These are phyloP conservation scores for Cordyceps cicadae DNA, from an alignment of 2,329 filamentous ascomycete species.

Conservation along the genomic window DNA sequence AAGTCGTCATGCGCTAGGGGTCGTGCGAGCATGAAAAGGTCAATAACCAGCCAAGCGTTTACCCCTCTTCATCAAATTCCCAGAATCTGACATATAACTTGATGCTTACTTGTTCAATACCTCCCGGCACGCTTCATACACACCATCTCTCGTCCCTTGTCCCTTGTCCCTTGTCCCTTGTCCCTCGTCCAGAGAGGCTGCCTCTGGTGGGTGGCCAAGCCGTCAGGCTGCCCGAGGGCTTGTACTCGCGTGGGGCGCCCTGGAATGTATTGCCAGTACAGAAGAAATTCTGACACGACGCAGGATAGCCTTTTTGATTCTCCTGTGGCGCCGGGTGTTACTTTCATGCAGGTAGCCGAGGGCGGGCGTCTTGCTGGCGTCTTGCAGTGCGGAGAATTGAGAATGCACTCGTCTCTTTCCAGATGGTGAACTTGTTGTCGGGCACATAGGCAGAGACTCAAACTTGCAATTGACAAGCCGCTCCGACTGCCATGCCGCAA, in stretches of 20 bases:
- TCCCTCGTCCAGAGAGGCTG: not conserved
- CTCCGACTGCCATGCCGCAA: not conserved
- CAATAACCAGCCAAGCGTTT: not conserved
- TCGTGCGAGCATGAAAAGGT: not conserved
- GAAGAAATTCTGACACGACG: too few relatives aligned
- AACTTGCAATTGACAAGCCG: not conserved
- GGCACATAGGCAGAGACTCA: not conserved
- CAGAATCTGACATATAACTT: not conserved
- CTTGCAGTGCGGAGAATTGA: not conserved
- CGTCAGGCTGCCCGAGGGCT: not conserved
- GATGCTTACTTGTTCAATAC: not conserved
- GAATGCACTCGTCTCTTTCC: not conserved
- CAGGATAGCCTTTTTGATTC: not conserved
- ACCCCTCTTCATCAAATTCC: not conserved
- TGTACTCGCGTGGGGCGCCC: not conserved
- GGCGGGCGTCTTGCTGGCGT: not conserved
- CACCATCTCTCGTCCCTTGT: not conserved
- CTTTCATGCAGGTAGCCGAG: not conserved
- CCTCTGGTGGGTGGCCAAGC: not conserved
- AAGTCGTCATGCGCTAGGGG: not conserved
- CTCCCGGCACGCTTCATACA: not conserved
- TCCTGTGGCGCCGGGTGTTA: not conserved
- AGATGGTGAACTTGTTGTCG: not conserved
- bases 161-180: too few relatives aligned
- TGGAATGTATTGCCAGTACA: conserved; percentile 2